Conservation (phyloP, 495 filamentous ascomycete species). For the Penicillium samsonianum region DNA sequence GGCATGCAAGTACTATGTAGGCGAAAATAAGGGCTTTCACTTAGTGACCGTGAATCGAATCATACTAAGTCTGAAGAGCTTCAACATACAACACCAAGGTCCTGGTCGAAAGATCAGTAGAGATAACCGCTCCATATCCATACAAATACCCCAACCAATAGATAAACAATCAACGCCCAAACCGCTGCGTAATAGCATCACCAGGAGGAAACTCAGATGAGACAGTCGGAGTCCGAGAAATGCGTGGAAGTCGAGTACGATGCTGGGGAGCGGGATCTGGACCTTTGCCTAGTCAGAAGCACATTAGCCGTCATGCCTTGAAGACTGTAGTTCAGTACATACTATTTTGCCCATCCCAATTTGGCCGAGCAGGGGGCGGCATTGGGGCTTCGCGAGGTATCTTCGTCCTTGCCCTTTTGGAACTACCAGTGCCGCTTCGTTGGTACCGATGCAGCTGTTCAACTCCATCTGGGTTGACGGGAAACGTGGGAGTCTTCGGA, state of each 20-base stretch:
- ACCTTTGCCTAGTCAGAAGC: slow-evolving; percentile 1
- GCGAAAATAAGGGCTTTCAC: neutral
- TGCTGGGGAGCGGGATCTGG: slow-evolving; percentile 22
- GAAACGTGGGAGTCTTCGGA: slow-evolving; percentile 34
- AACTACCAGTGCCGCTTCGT: slow-evolving; percentile 52
- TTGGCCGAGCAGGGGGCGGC: slow-evolving; percentile 30
- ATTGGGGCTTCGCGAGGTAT: slow-evolving; percentile 23
- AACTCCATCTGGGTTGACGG: slow-evolving; percentile 38
- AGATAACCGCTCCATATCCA: neutral
- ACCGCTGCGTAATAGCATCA: slow-evolving; percentile 25
- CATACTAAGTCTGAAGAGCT: neutral
- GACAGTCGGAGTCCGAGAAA: slow-evolving; percentile 14
- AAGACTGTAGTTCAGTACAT: neutral
- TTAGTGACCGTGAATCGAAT: neutral
- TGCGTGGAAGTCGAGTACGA: slow-evolving; percentile 30
- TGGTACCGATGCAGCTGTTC: slow-evolving; percentile 49
- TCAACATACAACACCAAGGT: neutral
- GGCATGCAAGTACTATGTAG: neutral
- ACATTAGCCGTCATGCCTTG: neutral
- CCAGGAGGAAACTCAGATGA: slow-evolving; percentile 21
- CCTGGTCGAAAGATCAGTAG: neutral
- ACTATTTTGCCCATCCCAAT: slow-evolving; percentile 27
- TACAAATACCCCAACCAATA: neutral
- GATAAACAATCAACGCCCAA: slow-evolving; percentile 16
- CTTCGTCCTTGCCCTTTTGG: slow-evolving; percentile 27